Percentiles rank a stretch among this genome's conserved stretches.
Evolutionary conservation across 441 rosid genomes (phyloP).

Genomic region (Erysimum cheiri): DNA sequence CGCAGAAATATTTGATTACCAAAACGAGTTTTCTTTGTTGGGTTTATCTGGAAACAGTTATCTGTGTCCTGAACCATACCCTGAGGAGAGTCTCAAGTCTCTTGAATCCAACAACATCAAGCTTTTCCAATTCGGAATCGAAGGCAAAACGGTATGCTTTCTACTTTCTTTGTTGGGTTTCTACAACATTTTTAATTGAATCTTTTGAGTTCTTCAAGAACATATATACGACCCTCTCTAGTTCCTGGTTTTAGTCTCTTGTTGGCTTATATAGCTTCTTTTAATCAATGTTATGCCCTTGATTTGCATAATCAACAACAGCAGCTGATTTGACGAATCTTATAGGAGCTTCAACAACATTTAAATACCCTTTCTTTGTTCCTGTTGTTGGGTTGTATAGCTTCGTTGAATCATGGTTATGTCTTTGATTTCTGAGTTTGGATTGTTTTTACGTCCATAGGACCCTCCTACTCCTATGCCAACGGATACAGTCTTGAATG

Average conservation of each 20-base stretch:
- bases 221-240: constrained; percentile 8
- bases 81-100: constrained; percentile 72
- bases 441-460: constrained; percentile 49
- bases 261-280: background rate
- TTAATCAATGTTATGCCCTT: background rate
- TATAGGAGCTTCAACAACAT: background rate
- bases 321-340: background rate
- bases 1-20: constrained; percentile 26
- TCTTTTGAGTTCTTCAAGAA: background rate
- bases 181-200: too few relatives aligned
- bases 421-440: constrained; percentile 33
- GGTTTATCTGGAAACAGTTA: constrained; percentile 63
- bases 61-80: constrained; percentile 87
- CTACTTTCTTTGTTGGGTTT: too few relatives aligned
- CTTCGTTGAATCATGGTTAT: background rate
- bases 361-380: background rate
- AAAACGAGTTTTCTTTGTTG: constrained; percentile 16
- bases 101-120: constrained; percentile 59
- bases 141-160: constrained; percentile 82
- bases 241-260: background rate
- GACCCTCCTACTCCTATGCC: constrained; percentile 69
- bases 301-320: background rate
- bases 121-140: constrained; percentile 85
- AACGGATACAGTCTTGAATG: constrained; percentile 60
- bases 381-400: background rate